phyloP scores from a whole-genome alignment of 768 basidiomycete genomes.

The Crepidotus variabilis region DNA sequence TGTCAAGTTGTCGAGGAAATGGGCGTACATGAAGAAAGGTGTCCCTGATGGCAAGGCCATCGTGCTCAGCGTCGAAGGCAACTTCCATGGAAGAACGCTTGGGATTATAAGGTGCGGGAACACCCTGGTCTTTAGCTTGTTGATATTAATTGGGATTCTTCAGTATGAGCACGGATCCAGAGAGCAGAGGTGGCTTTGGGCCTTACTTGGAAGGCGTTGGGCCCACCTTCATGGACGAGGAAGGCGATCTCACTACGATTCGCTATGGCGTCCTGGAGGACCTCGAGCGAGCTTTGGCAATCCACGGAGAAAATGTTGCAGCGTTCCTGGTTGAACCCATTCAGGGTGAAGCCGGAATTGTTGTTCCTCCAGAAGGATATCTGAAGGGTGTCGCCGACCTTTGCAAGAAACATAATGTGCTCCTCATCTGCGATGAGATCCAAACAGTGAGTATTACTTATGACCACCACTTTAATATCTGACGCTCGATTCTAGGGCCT shows the following conservation, averaged over 20 bases:
- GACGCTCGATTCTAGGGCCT: slow-evolving; percentile 54
- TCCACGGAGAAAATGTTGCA: slow-evolving; percentile 79
- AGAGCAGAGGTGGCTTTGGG: slow-evolving; percentile 82
- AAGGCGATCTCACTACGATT: slow-evolving; percentile 52
- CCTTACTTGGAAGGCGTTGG: slow-evolving; percentile 88
- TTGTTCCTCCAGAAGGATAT: slow-evolving; percentile 89
- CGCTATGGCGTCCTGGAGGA: slow-evolving; percentile 83
- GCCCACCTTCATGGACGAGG: slow-evolving; percentile 61
- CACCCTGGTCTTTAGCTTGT: background rate
- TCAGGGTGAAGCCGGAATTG: slow-evolving; percentile 97
- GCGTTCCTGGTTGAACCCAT: slow-evolving; percentile 97
- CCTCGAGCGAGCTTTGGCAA: slow-evolving; percentile 74
- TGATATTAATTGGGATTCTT: slow-evolving; percentile 5
- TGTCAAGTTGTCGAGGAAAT: slow-evolving; percentile 94
- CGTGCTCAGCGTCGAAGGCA: slow-evolving; percentile 80
- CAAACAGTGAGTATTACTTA: slow-evolving; percentile 65
- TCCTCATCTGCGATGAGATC: slow-evolving; percentile 98
- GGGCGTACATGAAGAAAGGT: slow-evolving; percentile 90
- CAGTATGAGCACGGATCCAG: slow-evolving; percentile 95
- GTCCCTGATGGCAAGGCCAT: slow-evolving; percentile 80
- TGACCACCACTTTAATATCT: background rate
- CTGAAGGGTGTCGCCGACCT: slow-evolving; percentile 70
- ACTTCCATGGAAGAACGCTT: slow-evolving; percentile 94
- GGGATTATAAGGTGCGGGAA: slow-evolving; percentile 71
- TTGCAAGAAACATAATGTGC: slow-evolving; percentile 89